Evolutionary conservation across 495 filamentous ascomycete genomes (phyloP), one percentile per base, ranked within the genome.

Genomic region (Podospora fimiseda): DNA sequence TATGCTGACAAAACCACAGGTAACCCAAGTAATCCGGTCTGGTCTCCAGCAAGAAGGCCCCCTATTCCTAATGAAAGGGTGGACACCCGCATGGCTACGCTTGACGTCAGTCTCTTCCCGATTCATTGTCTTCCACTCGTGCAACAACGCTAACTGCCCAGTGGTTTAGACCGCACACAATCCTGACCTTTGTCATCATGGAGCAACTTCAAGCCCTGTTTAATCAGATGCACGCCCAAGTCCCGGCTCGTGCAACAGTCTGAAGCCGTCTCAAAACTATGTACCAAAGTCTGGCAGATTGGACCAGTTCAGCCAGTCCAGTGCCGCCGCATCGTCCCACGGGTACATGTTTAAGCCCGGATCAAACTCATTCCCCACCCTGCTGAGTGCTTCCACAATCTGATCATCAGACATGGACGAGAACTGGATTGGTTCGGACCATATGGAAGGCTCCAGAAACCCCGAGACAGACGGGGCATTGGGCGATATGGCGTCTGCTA

Each of bases 371-470:
- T 77, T 77, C 9, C 74, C 79, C 5, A 78, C 77, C 42, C 75
- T 71, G 60, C 81, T 81, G 39, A 86, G 75, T 14, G 80, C 80
- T 59, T 84, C 78, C 5, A 79, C 71, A 24, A 85, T 80, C 58
- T 86, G 80, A 50, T 80, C 70, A 48, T 83, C 80, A 4, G 81
- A 85, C 82, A 86, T 86, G 30, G 80, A 74, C 9, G 81, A 85
- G 61, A 86, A 85, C 44, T 81, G 80, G 36, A 86, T 61, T 4
- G 80, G 73, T 55, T 83, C 78, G 0, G 70, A 60, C 77, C 73
- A 81, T 4, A 73, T 48, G 1, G 60, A 54, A 8, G 55, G 47
- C 11, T 60, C 63, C 23, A 68, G 27, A 39, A 61, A 64, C 0
- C 56, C 60, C 14, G 59, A 57, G 20, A 59, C 59, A 1, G 56